phyloP scores from a whole-genome alignment of 2,329 filamentous ascomycete species.

The Juglanconis oblonga region DNA sequence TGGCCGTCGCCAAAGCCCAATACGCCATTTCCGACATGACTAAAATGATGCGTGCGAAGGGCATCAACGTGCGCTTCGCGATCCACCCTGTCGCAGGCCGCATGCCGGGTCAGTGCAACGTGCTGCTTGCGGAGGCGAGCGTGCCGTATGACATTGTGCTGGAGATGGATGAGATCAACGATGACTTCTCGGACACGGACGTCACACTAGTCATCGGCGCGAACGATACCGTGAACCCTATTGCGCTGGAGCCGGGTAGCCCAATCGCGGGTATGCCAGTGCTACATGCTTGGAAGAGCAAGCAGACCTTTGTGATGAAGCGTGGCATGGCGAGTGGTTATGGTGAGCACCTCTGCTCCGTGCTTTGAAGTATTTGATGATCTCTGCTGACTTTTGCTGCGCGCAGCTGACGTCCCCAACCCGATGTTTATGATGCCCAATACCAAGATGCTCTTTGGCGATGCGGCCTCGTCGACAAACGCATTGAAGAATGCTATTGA shows the following conservation, averaged over 20 bases:
- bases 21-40: constrained; percentile 87
- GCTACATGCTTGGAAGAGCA: constrained; percentile 89
- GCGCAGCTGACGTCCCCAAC: constrained; percentile 77
- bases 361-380: not conserved
- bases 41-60: constrained; percentile 66
- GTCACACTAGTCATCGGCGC: constrained; percentile 86
- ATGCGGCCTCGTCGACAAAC: constrained; percentile 47
- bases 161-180: constrained; percentile 96
- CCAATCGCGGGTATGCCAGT: constrained; percentile 92
- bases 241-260: constrained; percentile 77
- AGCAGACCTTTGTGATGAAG: constrained; percentile 93
- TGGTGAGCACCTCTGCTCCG: constrained; percentile 47
- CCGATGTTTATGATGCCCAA: constrained; percentile 92
- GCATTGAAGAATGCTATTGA: not conserved
- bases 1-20: constrained; percentile 92
- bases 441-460: constrained; percentile 88
- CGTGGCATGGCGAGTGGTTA: constrained; percentile 85
- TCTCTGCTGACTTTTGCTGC: constrained; percentile 1
- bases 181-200: constrained; percentile 83
- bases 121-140: constrained; percentile 80
- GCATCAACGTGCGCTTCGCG: constrained; percentile 80
- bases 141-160: constrained; percentile 91
- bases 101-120: constrained; percentile 93
- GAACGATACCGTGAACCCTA: constrained; percentile 90
- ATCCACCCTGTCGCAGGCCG: constrained; percentile 88